These are phyloP conservation scores for Wickerhamomyces canadensis DNA, from an alignment of 805 yeast species.

Conservation along the genomic window DNA sequence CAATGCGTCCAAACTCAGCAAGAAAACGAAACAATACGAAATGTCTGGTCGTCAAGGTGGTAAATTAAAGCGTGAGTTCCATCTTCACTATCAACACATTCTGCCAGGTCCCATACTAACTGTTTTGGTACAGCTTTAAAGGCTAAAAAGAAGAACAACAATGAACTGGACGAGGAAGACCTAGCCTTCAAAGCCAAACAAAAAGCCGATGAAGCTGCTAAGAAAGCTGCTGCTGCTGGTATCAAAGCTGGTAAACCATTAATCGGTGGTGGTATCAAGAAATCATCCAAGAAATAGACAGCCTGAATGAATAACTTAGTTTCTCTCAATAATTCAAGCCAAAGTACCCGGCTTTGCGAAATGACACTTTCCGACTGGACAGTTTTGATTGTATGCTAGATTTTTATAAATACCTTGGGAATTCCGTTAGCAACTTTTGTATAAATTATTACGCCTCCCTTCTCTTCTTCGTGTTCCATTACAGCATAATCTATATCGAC, in stretches of 20 bases:
- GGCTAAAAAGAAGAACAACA: conserved; percentile 76
- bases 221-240: conserved; percentile 82
- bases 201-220: conserved; percentile 90
- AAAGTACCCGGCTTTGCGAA: neutral
- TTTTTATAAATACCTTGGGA: neutral
- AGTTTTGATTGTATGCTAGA: neutral
- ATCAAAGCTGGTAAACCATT: conserved; percentile 89
- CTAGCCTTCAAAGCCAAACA: conserved; percentile 88
- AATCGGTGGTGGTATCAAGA: conserved; percentile 93
- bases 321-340: neutral
- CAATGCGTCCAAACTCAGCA: neutral
- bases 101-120: conserved; percentile 6
- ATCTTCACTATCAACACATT: neutral
- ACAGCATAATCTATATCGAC: neutral
- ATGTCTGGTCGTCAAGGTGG: conserved; percentile 99
- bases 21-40: neutral
- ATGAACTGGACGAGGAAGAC: conserved; percentile 82
- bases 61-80: conserved; percentile 72
- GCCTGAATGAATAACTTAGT: too few relatives aligned
- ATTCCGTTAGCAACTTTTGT: neutral
- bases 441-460: too few relatives aligned
- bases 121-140: conserved; percentile 25
- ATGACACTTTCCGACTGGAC: conserved; percentile 1
- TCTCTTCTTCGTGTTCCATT: neutral
- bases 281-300: conserved; percentile 61